These are phyloP conservation scores for Ustilago lituana DNA, from an alignment of 1,284 basidiomycete genomes.

Conservation along the genomic window DNA sequence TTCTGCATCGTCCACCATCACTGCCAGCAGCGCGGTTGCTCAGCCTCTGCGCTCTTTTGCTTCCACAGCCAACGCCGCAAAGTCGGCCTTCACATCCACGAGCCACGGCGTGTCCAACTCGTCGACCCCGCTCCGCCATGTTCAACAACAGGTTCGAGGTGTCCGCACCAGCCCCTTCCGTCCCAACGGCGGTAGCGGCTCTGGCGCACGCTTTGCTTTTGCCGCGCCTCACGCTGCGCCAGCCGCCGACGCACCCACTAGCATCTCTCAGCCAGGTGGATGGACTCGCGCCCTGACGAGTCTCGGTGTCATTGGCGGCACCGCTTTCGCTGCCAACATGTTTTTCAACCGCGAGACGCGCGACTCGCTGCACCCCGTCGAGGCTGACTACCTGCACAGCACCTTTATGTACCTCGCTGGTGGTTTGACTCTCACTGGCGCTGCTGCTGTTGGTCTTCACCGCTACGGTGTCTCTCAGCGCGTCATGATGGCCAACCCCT, in stretches of 20 bases:
- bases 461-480: constrained; percentile 78
- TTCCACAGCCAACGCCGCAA: constrained; percentile 9
- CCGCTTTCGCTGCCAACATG: constrained; percentile 62
- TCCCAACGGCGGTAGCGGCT: constrained; percentile 24
- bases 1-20: constrained; percentile 17
- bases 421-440: constrained; percentile 79
- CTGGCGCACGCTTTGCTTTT: constrained; percentile 37
- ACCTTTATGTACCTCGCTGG: constrained; percentile 86
- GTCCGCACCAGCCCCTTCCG: constrained; percentile 49
- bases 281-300: constrained; percentile 58
- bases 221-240: constrained; percentile 54
- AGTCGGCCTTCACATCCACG: constrained; percentile 10
- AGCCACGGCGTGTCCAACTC: neutral
- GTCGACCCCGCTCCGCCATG: constrained; percentile 17
- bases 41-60: constrained; percentile 33
- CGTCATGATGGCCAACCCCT: constrained; percentile 84
- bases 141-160: constrained; percentile 44
- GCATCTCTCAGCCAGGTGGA: constrained; percentile 56
- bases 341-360: constrained; percentile 66
- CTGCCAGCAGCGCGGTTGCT: constrained; percentile 24
- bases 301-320: constrained; percentile 62
- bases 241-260: constrained; percentile 49
- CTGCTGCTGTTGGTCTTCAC: constrained; percentile 81
- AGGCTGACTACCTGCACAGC: constrained; percentile 75
- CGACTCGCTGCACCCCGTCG: constrained; percentile 49